phyloP scores from a whole-genome alignment of 2,329 filamentous ascomycete genomes.

The Phyllosticta citriasiana region DNA sequence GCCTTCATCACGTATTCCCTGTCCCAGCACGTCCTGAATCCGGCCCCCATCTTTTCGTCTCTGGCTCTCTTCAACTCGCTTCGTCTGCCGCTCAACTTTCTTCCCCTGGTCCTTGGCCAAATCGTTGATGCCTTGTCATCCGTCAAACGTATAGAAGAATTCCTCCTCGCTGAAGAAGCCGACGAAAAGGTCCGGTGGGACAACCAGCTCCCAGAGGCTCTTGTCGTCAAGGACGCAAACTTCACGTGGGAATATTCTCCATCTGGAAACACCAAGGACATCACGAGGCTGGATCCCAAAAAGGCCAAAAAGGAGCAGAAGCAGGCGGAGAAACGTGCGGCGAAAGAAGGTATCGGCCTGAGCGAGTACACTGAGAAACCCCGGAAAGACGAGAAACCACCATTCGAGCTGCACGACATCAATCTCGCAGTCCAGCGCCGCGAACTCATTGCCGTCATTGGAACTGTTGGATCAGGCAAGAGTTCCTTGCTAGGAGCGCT shows the following conservation, averaged over 20 bases:
- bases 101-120: constrained; percentile 81
- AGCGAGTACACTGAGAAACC: constrained; percentile 21
- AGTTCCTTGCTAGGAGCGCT: constrained; percentile 79
- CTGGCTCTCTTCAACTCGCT: constrained; percentile 88
- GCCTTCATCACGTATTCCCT: constrained; percentile 73
- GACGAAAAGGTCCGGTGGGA: constrained; percentile 58
- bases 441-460: constrained; percentile 77
- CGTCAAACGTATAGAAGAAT: constrained; percentile 76
- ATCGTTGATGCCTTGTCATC: constrained; percentile 84
- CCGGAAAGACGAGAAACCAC: constrained; percentile 39
- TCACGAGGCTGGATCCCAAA: constrained; percentile 21
- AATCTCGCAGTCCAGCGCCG: constrained; percentile 60
- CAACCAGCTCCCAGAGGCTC: constrained; percentile 41
- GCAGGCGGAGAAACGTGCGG: constrained; percentile 30
- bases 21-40: constrained; percentile 56
- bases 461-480: constrained; percentile 82
- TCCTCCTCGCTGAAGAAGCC: constrained; percentile 75
- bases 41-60: constrained; percentile 82
- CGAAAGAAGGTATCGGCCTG: constrained; percentile 38
- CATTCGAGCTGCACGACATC: constrained; percentile 63
- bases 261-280: constrained; percentile 35
- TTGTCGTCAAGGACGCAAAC: constrained; percentile 60
- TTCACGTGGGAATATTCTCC: constrained; percentile 78
- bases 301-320: constrained; percentile 16
- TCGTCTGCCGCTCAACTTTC: constrained; percentile 77